phyloP scores from a whole-genome alignment of 345 rosid genomes.

The Abelmoschus esculentus region DNA sequence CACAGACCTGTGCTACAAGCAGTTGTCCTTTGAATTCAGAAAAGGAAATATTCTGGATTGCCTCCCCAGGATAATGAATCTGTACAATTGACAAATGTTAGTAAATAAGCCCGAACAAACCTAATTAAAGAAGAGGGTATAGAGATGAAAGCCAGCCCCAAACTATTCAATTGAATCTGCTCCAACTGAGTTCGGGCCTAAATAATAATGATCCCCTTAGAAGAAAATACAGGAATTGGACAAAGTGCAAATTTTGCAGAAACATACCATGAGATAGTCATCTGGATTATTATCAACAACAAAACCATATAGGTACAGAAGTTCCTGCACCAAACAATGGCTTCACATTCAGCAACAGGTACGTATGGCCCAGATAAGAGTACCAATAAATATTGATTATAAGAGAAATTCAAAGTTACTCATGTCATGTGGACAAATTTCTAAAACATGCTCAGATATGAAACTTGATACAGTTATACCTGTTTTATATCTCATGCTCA shows the following conservation, averaged over 20 bases:
- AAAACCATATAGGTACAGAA: conserved; percentile 87
- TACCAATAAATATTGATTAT: not conserved
- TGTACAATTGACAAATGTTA: conserved; percentile 18
- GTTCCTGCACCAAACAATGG: conserved; percentile 46
- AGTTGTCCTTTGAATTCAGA: conserved; percentile 79
- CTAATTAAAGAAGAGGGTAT: not conserved
- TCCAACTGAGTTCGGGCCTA: not conserved
- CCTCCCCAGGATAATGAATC: conserved; percentile 94
- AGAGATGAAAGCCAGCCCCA: not conserved
- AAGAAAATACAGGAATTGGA: not conserved
- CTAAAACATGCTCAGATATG: not conserved
- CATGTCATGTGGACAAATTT: not conserved
- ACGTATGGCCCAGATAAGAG: not conserved
- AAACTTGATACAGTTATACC: not conserved
- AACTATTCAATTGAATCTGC: not conserved
- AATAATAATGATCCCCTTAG: not conserved
- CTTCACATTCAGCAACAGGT: not conserved
- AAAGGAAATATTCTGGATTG: conserved; percentile 47
- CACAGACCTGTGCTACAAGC: conserved; percentile 74
- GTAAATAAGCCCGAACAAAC: not conserved
- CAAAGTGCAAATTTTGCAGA: not conserved
- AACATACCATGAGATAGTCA: conserved; percentile 81
- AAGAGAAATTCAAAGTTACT: not conserved
- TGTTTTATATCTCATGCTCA: not conserved
- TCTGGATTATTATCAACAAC: conserved; percentile 79